These are phyloP conservation scores for Peniophora sp. DNA, from an alignment of 1,284 basidiomycete genomes.

Conservation along the genomic window DNA sequence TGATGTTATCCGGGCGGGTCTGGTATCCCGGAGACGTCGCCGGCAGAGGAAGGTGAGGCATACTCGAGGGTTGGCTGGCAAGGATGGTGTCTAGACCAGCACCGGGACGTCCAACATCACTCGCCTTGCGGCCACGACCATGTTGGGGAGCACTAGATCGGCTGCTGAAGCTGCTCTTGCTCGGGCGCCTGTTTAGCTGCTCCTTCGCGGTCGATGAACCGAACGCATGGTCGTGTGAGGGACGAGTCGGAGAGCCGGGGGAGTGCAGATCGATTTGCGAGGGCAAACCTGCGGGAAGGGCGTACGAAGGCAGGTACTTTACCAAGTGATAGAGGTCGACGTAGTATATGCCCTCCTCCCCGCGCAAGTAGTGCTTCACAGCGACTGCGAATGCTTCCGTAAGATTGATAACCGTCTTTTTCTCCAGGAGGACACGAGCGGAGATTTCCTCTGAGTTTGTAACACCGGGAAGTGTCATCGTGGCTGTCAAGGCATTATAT, in stretches of 20 bases:
- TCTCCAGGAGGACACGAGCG: slow-evolving; percentile 54
- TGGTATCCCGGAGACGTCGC: slow-evolving; percentile 14
- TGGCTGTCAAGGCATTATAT: slow-evolving; percentile 9
- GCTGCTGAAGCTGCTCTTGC: not conserved
- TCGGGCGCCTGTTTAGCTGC: not conserved
- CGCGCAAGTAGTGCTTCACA: slow-evolving; percentile 37
- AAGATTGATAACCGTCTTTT: slow-evolving; percentile 56
- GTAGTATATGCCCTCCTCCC: slow-evolving; percentile 16
- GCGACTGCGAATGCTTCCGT: slow-evolving; percentile 45
- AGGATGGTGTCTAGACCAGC: not conserved
- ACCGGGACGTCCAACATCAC: not conserved
- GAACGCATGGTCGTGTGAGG: not conserved
- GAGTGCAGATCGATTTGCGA: slow-evolving; percentile 28
- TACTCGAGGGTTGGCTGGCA: slow-evolving; percentile 7
- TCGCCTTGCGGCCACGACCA: not conserved
- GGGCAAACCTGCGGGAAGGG: slow-evolving; percentile 47
- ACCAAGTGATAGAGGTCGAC: slow-evolving; percentile 59
- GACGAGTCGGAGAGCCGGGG: slow-evolving; percentile 9
- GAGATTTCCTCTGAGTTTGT: slow-evolving; percentile 26
- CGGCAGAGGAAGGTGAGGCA: slow-evolving; percentile 26
- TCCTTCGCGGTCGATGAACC: slow-evolving; percentile 1
- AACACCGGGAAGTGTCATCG: slow-evolving; percentile 14
- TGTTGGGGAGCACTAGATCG: not conserved
- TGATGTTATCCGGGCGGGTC: too few species aligned
- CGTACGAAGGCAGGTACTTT: slow-evolving; percentile 63